These are phyloP conservation scores for Trypanosoma scelopori DNA, from an alignment of 208 protist genomes.

Conservation along the genomic window DNA sequence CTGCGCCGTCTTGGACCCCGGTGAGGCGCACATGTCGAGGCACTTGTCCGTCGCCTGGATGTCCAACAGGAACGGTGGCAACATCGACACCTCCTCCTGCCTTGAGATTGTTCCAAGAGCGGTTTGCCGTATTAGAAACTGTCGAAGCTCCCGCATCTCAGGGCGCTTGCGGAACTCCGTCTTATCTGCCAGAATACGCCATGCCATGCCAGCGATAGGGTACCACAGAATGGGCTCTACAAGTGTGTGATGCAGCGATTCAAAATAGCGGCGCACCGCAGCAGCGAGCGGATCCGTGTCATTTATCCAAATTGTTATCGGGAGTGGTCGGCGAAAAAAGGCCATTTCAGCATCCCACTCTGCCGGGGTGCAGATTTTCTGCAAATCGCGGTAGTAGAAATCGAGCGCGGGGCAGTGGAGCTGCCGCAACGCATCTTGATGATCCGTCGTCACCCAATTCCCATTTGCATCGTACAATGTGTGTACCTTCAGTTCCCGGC, in stretches of 20 bases:
- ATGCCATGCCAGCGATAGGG: constrained; percentile 70
- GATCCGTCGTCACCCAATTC: constrained; percentile 53
- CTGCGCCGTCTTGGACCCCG: constrained; percentile 90
- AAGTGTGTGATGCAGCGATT: constrained; percentile 38
- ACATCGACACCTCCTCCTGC: constrained; percentile 85
- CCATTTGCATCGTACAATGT: constrained; percentile 74
- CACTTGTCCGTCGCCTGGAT: constrained; percentile 75
- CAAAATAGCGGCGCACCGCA: constrained; percentile 50
- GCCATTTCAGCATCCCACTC: constrained; percentile 63
- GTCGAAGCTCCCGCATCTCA: constrained; percentile 63
- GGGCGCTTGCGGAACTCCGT: constrained; percentile 73
- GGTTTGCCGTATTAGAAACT: constrained; percentile 81
- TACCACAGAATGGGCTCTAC: constrained; percentile 87
- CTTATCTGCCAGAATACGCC: constrained; percentile 81
- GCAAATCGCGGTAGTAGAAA: constrained; percentile 72
- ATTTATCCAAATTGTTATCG: constrained; percentile 85
- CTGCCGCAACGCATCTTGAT: constrained; percentile 64
- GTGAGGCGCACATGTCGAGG: constrained; percentile 91
- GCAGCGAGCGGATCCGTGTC: constrained; percentile 75
- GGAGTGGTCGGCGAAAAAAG: constrained; percentile 69
- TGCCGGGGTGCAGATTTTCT: constrained; percentile 41
- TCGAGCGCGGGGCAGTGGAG: constrained; percentile 52
- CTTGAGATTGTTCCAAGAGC: constrained; percentile 81
- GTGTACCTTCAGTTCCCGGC: constrained; percentile 36
- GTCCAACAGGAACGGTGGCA: constrained; percentile 83